These are phyloP conservation scores for Eucalyptus victrix DNA, from an alignment of 345 rosid species.

Conservation along the genomic window DNA sequence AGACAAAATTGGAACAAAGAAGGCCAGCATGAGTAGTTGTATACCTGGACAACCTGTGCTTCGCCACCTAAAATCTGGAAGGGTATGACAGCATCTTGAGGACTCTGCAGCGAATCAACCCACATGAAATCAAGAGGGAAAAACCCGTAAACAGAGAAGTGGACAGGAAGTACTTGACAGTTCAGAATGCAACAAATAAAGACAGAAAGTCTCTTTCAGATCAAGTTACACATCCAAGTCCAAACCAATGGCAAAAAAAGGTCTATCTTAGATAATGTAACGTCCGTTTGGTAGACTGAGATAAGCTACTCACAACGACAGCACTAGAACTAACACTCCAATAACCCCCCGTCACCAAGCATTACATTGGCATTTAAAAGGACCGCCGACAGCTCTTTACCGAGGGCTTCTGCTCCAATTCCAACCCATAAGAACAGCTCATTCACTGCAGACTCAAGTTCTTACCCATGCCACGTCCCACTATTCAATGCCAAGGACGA, in stretches of 20 bases:
- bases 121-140: not conserved
- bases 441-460: not conserved
- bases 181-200: not conserved
- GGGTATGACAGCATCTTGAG: constrained; percentile 68
- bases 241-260: not conserved
- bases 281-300: not conserved
- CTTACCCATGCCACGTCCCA: not conserved
- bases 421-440: not conserved
- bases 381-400: not conserved
- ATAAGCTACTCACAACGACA: not conserved
- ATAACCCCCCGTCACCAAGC: not conserved
- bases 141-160: not conserved
- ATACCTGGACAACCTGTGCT: constrained; percentile 96
- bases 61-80: constrained; percentile 98
- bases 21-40: not conserved
- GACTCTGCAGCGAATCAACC: constrained; percentile 44
- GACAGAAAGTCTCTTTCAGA: not conserved
- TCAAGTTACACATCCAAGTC: not conserved
- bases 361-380: not conserved
- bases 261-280: not conserved
- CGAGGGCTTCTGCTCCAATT: not conserved
- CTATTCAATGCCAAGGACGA: not conserved
- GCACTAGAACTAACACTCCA: not conserved
- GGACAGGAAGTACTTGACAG: not conserved
- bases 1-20: not conserved